Evolutionary conservation across 768 basidiomycete genomes (phyloP).

Genomic region (Pisolithus marmoratus): DNA sequence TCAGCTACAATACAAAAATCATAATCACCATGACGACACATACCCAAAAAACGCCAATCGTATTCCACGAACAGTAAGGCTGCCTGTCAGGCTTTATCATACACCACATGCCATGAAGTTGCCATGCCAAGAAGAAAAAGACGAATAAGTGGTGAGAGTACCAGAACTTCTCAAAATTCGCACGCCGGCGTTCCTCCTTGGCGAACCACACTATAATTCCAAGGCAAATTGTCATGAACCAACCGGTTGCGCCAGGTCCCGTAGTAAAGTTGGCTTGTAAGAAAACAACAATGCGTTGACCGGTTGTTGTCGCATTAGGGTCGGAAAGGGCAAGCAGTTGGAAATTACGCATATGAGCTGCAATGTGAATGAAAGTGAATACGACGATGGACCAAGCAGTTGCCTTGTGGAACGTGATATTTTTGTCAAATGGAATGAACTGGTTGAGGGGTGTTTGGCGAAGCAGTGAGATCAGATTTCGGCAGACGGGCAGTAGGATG

Average conservation of each 20-base stretch:
- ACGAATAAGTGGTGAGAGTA: slow-evolving; percentile 87
- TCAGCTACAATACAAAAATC: slow-evolving; percentile 2
- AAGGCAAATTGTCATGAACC: slow-evolving; percentile 78
- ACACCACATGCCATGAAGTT: slow-evolving; percentile 94
- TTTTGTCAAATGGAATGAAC: slow-evolving; percentile 91
- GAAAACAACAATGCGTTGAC: slow-evolving; percentile 62
- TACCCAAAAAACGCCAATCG: slow-evolving; percentile 94
- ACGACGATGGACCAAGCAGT: slow-evolving; percentile 88
- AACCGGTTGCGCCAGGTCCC: slow-evolving; percentile 78
- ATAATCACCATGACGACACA: slow-evolving; percentile 19
- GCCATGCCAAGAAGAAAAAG: slow-evolving; percentile 91
- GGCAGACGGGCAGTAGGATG: slow-evolving; percentile 92
- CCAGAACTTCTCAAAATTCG: slow-evolving; percentile 87
- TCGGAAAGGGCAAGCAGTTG: slow-evolving; percentile 55
- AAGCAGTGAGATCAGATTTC: slow-evolving; percentile 87
- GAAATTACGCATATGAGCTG: slow-evolving; percentile 87
- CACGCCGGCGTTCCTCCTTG: slow-evolving; percentile 69
- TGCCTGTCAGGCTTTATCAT: slow-evolving; percentile 90
- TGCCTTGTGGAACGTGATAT: slow-evolving; percentile 85
- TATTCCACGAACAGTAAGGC: slow-evolving; percentile 81
- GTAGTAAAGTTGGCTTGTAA: slow-evolving; percentile 74
- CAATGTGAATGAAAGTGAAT: slow-evolving; percentile 69
- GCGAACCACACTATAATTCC: slow-evolving; percentile 83
- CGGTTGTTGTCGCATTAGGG: slow-evolving; percentile 45
- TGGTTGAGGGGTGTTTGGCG: slow-evolving; percentile 81